These are phyloP conservation scores for Magnolia changhungtana DNA, from an alignment of 164 flowering plant species.

Conservation along the genomic window DNA sequence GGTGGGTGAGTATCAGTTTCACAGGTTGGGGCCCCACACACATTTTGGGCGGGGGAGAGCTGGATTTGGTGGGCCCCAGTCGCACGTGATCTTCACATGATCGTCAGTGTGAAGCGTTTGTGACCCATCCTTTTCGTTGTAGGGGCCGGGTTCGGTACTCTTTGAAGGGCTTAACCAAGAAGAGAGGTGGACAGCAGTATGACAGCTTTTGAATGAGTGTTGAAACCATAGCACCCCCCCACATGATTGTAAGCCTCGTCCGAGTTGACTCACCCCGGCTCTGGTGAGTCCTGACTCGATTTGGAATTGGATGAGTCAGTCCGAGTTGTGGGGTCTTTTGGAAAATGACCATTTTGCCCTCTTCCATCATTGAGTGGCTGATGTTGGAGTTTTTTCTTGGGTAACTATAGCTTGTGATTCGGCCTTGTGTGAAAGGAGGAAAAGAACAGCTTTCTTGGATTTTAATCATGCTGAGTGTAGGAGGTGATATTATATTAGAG, in stretches of 20 bases:
- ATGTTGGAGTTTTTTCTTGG: not conserved
- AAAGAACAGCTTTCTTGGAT: not conserved
- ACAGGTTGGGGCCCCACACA: conserved; percentile 24
- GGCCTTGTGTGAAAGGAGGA: not conserved
- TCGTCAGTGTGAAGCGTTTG: conserved; percentile 3
- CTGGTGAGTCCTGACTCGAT: too few relatives aligned
- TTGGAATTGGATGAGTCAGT: too few relatives aligned
- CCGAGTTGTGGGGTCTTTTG: too few relatives aligned
- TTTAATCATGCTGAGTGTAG: not conserved
- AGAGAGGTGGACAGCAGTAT: conserved; percentile 24
- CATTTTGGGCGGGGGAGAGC: conserved; percentile 12
- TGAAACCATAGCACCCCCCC: not conserved
- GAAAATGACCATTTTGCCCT: not conserved
- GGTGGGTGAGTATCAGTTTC: conserved; percentile 1
- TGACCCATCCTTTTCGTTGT: conserved; percentile 5
- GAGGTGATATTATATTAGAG: not conserved
- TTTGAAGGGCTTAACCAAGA: conserved; percentile 6
- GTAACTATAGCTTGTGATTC: not conserved
- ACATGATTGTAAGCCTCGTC: too few relatives aligned
- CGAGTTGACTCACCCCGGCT: too few relatives aligned
- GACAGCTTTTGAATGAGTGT: conserved; percentile 23
- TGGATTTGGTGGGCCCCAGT: conserved; percentile 15
- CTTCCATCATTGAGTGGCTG: not conserved
- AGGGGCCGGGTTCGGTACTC: conserved; percentile 25
- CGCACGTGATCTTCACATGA: conserved; percentile 16